Conservation (phyloP, 1,139 yeast species). For the Kluyveromyces sp. region DNA sequence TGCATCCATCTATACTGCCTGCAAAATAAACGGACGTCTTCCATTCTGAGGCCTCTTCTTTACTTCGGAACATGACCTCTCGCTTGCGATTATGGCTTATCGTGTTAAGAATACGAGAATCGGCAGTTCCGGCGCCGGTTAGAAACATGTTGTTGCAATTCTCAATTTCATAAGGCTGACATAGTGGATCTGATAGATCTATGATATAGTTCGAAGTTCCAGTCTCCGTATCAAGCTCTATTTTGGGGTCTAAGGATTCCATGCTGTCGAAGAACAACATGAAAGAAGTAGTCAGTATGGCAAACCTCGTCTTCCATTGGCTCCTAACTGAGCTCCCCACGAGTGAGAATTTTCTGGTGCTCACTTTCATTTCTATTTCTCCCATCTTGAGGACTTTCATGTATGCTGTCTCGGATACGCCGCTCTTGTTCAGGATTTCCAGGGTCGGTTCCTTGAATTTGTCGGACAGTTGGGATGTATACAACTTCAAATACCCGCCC, state of each 20-base stretch:
- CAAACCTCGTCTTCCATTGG: conserved; percentile 38
- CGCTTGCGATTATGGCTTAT: conserved; percentile 1
- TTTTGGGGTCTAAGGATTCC: conserved; percentile 25
- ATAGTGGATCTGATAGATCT: conserved; percentile 17
- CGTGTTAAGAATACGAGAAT: background rate
- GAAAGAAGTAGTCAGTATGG: conserved; percentile 41
- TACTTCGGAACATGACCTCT: conserved; percentile 1
- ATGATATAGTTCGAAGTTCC: conserved; percentile 27
- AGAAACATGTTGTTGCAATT: conserved; percentile 2
- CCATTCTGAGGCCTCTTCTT: conserved; percentile 35
- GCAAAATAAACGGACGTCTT: conserved; percentile 47
- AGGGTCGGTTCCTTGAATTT: conserved; percentile 16
- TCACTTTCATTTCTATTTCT: conserved; percentile 18
- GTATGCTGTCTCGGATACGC: conserved; percentile 15
- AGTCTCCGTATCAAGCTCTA: conserved; percentile 19
- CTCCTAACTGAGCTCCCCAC: conserved; percentile 26
- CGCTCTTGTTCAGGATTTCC: conserved; percentile 17
- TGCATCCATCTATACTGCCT: conserved; percentile 45
- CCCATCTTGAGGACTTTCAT: conserved; percentile 31
- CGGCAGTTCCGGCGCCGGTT: background rate
- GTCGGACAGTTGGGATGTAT: conserved; percentile 14
- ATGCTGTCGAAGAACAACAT: conserved; percentile 37
- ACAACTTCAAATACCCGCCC: conserved; percentile 28
- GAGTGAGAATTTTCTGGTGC: conserved; percentile 23
- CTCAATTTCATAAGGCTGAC: conserved; percentile 1